Base-by-base conservation (phyloP, 2,329 filamentous ascomycete genomes). In the Cordyceps sp. region DNA sequence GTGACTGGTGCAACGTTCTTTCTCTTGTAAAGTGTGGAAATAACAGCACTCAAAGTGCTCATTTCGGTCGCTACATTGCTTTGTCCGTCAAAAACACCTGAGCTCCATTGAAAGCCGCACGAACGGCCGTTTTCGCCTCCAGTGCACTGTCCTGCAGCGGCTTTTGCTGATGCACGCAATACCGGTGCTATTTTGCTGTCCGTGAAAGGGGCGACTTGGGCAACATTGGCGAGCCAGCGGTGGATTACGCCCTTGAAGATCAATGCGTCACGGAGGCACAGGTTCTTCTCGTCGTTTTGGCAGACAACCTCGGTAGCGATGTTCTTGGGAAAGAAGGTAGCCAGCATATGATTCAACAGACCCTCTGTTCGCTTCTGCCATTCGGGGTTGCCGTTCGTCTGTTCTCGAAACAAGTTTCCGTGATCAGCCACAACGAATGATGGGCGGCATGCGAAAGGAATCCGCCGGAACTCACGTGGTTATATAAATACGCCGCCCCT, bases 401-500 rank as follows among this genome's bases (percentile, higher is more conserved):
- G 32, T n/a, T 16, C 8, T 9, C 5, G 3, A 20, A 47, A 56
- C 39, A 43, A 60, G 56, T 19, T 10, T 25, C 15, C 20, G 14
- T 22, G 12, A 23, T 22, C 7, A 22, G 6, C 10, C n/a, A 23
- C 9, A 5, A 10, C 5, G 22, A 24, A n/a, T n/a, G n/a, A n/a
- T n/a, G n/a, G n/a, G n/a, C n/a, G n/a, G n/a, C n/a, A n/a, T n/a
- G n/a, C n/a, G n/a, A n/a, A n/a, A n/a, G n/a, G n/a, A n/a, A n/a
- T n/a, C n/a, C n/a, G n/a, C n/a, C n/a, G 9, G 22, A 10, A 19
- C 30, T 32, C 14, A 29, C 31, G 31, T 51, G 59, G 41, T 77
- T 75, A 47, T 73, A 78, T 69, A 78, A 69, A 42, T 64, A 63
- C 2, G 73, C 72, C 2, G 65, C 62, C 1, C 72, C 73, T 19